phyloP scores from a whole-genome alignment of 1,139 yeast genomes.

The Yamadazyma membranifaciens region DNA sequence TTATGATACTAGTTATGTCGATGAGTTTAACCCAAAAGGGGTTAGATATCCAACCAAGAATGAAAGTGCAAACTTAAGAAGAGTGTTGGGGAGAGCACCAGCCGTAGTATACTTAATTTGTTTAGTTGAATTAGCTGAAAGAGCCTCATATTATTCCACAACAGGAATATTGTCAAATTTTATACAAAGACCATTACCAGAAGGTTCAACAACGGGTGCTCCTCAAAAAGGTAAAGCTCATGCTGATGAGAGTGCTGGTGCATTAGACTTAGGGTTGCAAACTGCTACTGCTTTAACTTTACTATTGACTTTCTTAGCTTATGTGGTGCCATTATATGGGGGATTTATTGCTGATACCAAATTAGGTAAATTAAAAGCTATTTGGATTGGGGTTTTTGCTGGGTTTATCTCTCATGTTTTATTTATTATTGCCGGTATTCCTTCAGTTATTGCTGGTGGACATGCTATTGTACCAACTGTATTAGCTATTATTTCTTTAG shows the following conservation, averaged over 20 bases:
- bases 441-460: conserved; percentile 33
- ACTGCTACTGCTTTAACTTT: conserved; percentile 40
- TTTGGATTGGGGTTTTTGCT: conserved; percentile 38
- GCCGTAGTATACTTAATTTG: conserved; percentile 34
- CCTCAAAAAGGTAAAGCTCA: conserved; percentile 26
- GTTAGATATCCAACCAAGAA: conserved; percentile 35
- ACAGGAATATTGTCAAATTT: conserved; percentile 42
- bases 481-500: conserved; percentile 36
- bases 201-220: conserved; percentile 47
- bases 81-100: conserved; percentile 31
- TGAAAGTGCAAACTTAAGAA: conserved; percentile 46
- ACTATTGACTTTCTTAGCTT: conserved; percentile 40
- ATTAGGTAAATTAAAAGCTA: conserved; percentile 41
- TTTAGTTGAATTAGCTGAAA: conserved; percentile 45
- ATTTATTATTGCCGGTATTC: conserved; percentile 42
- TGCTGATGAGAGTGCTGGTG: conserved; percentile 38
- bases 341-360: conserved; percentile 44
- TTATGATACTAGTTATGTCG: conserved; percentile 25
- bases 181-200: conserved; percentile 49
- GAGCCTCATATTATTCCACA: conserved; percentile 48
- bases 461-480: conserved; percentile 35
- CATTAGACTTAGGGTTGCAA: conserved; percentile 37
- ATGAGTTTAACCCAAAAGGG: conserved; percentile 35
- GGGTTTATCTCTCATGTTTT: conserved; percentile 39
- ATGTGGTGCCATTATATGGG: conserved; percentile 42